A percentile compares a stretch with the other conserved stretches of the same genome.
phyloP scores from a whole-genome alignment of 2,329 filamentous ascomycete genomes.

The Colletotrichum melonis region DNA sequence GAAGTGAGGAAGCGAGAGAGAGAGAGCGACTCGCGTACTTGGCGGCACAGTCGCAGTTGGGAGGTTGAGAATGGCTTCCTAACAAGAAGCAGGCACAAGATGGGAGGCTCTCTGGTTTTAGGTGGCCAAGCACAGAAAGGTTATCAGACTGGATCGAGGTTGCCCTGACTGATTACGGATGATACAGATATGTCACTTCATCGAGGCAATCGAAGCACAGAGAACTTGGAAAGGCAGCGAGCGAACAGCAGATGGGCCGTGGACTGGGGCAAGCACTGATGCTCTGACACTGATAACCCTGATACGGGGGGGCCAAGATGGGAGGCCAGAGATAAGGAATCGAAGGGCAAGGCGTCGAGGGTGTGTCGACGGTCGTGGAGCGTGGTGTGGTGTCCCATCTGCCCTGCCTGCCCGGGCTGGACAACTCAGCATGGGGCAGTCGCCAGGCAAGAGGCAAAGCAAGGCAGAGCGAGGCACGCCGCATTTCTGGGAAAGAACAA shows the following conservation, averaged over 20 bases:
- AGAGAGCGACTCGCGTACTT: background rate
- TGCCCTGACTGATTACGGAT: conserved; percentile 4
- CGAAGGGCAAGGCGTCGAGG: background rate
- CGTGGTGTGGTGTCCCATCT: background rate
- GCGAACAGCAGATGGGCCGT: background rate
- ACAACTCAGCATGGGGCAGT: background rate
- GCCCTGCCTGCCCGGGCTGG: too few species aligned
- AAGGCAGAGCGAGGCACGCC: background rate
- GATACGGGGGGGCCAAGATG: conserved; percentile 8
- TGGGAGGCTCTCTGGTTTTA: conserved; percentile 24
- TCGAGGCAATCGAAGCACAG: background rate
- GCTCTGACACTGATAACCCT: conserved; percentile 2
- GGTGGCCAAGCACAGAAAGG: background rate
- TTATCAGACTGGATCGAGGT: background rate
- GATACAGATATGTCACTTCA: conserved; percentile 6
- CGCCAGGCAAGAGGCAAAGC: background rate
- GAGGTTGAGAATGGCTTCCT: background rate
- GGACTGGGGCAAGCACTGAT: background rate
- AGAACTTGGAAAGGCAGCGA: background rate
- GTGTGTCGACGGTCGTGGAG: background rate
- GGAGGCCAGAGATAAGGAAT: conserved; percentile 12
- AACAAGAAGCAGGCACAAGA: background rate
- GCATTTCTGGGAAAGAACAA: background rate
- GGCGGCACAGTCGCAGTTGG: background rate
- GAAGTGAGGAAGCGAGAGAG: background rate